Evolutionary conservation across 768 basidiomycete genomes (phyloP).

Genomic region (Sistotremastrum niveocremeum): DNA sequence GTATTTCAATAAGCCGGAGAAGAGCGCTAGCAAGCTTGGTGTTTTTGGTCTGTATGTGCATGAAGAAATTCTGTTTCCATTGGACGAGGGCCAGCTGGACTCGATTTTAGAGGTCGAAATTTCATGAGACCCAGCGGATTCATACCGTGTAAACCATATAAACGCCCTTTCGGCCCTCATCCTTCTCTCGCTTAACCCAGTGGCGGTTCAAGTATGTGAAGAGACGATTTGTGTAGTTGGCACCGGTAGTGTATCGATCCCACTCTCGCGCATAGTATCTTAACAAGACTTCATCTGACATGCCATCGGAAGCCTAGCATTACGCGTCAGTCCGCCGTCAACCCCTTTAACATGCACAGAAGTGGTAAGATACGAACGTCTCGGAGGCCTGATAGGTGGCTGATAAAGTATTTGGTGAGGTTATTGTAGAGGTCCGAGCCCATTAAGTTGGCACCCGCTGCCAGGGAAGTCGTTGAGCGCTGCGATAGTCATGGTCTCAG

Average conservation of each 20-base stretch:
- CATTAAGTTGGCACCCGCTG: slow-evolving; percentile 90
- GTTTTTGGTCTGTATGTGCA: slow-evolving; percentile 70
- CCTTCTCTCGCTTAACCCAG: slow-evolving; percentile 97
- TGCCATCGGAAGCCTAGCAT: slow-evolving; percentile 56
- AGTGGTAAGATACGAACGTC: slow-evolving; percentile 30
- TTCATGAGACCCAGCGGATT: slow-evolving; percentile 1
- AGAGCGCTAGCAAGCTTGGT: slow-evolving; percentile 79
- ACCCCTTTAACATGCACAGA: background rate
- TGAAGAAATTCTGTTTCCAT: slow-evolving; percentile 89
- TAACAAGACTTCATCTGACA: slow-evolving; percentile 80
- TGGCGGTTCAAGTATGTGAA: slow-evolving; percentile 98
- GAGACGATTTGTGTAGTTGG: slow-evolving; percentile 92
- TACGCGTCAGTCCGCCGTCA: slow-evolving; percentile 9
- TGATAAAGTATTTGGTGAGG: slow-evolving; percentile 79
- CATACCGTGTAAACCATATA: slow-evolving; percentile 93
- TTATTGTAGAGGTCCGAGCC: slow-evolving; percentile 95
- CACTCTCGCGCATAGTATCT: slow-evolving; percentile 88
- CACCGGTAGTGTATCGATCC: slow-evolving; percentile 94
- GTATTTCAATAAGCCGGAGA: slow-evolving; percentile 79
- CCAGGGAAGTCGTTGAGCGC: slow-evolving; percentile 5
- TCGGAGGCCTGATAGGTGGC: slow-evolving; percentile 57
- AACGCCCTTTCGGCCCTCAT: slow-evolving; percentile 89
- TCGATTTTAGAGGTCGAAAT: background rate
- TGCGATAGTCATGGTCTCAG: background rate
- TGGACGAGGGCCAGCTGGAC: slow-evolving; percentile 81